phyloP scores from a whole-genome alignment of 352 stramenopile species.

The Albugo laibachii region DNA sequence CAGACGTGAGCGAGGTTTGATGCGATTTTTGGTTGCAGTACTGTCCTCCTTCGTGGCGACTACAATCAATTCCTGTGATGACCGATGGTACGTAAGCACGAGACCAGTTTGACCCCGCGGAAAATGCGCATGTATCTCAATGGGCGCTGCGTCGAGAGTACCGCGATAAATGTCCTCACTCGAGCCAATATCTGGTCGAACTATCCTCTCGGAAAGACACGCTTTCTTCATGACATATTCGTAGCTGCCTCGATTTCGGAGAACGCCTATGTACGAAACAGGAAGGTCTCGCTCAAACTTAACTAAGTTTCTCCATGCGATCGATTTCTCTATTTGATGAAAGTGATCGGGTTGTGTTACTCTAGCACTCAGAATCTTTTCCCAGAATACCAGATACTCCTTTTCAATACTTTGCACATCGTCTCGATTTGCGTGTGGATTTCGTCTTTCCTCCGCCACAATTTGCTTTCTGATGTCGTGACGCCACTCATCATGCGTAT shows the following conservation, averaged over 20 bases:
- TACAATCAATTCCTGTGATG: slow-evolving; percentile 10
- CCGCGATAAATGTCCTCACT: slow-evolving; percentile 18
- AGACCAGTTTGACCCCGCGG: slow-evolving; percentile 38
- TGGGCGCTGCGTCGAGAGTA: slow-evolving; percentile 36
- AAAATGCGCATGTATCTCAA: slow-evolving; percentile 67
- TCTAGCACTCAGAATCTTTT: slow-evolving; percentile 12
- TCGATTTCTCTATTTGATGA: slow-evolving; percentile 36
- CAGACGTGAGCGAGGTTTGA: slow-evolving; percentile 53
- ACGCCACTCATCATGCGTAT: slow-evolving; percentile 50
- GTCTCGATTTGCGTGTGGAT: too few relatives aligned
- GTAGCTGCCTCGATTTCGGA: slow-evolving; percentile 49
- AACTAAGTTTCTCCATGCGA: slow-evolving; percentile 26
- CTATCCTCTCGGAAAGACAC: too few relatives aligned
- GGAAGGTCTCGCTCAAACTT: slow-evolving; percentile 49
- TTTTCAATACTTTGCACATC: slow-evolving; percentile 6
- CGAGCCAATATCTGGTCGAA: too few relatives aligned
- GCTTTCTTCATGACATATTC: slow-evolving; percentile 17
- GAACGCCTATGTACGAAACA: slow-evolving; percentile 48
- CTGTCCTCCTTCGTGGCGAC: slow-evolving; percentile 27
- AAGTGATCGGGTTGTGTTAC: slow-evolving; percentile 12
- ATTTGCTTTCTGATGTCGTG: slow-evolving; percentile 6
- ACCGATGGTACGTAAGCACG: slow-evolving; percentile 19
- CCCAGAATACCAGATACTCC: slow-evolving; percentile 58
- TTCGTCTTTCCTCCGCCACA: not conserved
- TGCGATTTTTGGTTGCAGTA: slow-evolving; percentile 32